A percentile compares a stretch with the other conserved stretches of the same genome.
Evolutionary conservation across 176 grass and related monocot species (phyloP).

Genomic region (Zea luxurians): DNA sequence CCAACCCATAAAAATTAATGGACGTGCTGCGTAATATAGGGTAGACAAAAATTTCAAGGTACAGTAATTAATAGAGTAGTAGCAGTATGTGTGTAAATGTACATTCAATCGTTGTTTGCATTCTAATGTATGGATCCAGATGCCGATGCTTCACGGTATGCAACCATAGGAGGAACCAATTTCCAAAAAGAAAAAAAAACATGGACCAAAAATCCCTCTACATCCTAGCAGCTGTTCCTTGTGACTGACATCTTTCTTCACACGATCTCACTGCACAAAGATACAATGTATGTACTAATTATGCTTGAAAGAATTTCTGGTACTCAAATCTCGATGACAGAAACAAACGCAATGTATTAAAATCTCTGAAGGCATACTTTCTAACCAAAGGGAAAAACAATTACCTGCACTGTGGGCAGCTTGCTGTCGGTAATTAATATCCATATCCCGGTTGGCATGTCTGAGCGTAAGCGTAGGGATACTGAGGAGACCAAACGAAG

Average conservation of each 20-base stretch:
- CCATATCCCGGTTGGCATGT: conserved; percentile 33
- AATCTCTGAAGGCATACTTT: background rate
- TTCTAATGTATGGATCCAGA: too few species aligned
- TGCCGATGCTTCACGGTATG: too few species aligned
- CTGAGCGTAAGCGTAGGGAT: conserved; percentile 33
- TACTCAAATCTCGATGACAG: background rate
- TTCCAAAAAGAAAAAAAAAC: conserved; percentile 2
- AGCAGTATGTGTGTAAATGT: too few species aligned
- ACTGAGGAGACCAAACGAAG: conserved; percentile 28
- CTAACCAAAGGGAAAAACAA: background rate
- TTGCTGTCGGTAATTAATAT: conserved; percentile 43
- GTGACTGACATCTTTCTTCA: background rate
- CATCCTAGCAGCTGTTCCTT: background rate
- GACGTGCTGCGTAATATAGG: too few species aligned
- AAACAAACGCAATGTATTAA: background rate
- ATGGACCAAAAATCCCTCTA: conserved; percentile 1
- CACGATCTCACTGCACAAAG: conserved; percentile 23
- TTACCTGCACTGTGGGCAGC: conserved; percentile 28
- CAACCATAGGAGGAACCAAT: background rate
- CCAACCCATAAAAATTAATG: too few species aligned
- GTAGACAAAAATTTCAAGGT: too few species aligned
- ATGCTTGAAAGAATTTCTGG: background rate
- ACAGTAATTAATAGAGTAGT: too few species aligned
- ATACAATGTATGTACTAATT: background rate
- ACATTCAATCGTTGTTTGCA: too few species aligned